Evolutionary conservation across 805 yeast species (phyloP), one percentile per base, ranked within the genome.

Genomic region (Saccharomycopsis guyanensis): DNA sequence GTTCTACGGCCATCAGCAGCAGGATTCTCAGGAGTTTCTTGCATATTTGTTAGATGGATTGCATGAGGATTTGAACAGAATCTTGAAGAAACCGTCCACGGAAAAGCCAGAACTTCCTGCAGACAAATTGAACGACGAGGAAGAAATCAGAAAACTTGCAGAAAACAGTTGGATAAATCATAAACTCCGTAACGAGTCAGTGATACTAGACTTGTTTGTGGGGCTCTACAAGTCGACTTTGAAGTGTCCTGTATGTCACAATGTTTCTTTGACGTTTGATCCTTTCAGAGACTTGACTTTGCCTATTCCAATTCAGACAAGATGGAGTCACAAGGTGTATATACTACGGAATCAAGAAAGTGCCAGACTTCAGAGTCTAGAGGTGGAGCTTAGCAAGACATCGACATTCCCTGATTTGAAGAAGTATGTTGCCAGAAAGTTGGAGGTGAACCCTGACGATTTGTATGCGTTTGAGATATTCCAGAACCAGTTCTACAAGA

Each of bases 1-100:
- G 71, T 91, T 88, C 66, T 75, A 81, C 0, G 94, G 86, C 2
- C 82, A 80, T 55, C 78, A 76, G 49, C 97, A 91, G 60, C 97
- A 91, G 58, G 97, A 91, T 59, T 85, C 96, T 1, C 96, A 89
- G 60, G 97, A 91, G 59, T 83, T 91, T 58, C 71, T 88, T 42
- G 89, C 94, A 25, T 91, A 85, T 70, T 62, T 91, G 27, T 68
- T 91, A 23, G 96, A 91, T 63, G 88, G 93, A 2, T 66, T 91
- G 32, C 97, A 91, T 59, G 97, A 91, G 62, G 97, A 91, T 63
- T 69, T 91, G 53, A 93, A 93, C 58, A 70, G 96, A 46, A 81
- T 91, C 24, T 59, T 75, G 6, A 66, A 83, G 32, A 93, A 93
- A 59, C 97, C 97, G 1, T 82, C 81, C 53, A 76, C 86, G 5